phyloP scores from a whole-genome alignment of 768 basidiomycete species.

The Hebeloma cylindrosporum region DNA sequence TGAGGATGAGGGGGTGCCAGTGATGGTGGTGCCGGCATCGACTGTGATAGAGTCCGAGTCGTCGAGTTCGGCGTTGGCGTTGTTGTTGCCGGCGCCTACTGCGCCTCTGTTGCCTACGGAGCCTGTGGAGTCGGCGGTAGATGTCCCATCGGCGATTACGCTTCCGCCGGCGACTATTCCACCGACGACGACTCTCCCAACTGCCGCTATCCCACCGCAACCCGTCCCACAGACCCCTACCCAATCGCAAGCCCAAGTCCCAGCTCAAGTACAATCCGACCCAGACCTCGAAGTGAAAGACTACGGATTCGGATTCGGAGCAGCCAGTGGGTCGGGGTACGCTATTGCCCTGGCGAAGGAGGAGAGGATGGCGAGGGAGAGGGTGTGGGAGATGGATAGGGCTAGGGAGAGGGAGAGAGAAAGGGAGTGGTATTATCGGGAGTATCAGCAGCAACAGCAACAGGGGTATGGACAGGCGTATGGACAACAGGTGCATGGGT shows the following conservation, averaged over 20 bases:
- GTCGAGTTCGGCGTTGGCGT: no score
- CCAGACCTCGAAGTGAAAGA: constrained; percentile 54
- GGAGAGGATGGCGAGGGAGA: constrained; percentile 6
- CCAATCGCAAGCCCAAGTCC: no score
- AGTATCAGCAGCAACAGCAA: background rate
- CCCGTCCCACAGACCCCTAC: no score
- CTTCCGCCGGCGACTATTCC: constrained; percentile 8
- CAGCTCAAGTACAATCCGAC: no score
- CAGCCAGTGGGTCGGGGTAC: constrained; percentile 37
- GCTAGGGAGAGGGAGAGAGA: background rate
- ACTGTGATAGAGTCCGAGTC: no score
- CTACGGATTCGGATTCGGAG: constrained; percentile 66
- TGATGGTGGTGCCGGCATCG: no score
- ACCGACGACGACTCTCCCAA: background rate
- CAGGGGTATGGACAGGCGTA: background rate
- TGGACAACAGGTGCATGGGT: background rate
- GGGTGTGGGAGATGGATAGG: constrained; percentile 10
- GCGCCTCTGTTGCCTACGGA: constrained; percentile 27
- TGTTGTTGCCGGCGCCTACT: constrained; percentile 52
- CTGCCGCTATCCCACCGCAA: background rate
- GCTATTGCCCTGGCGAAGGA: constrained; percentile 21
- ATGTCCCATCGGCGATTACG: background rate
- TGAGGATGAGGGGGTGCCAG: no score
- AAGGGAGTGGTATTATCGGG: background rate
- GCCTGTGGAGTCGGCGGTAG: background rate